phyloP scores from a whole-genome alignment of 2,329 filamentous ascomycete genomes.

The Incumbomyces lentus region DNA sequence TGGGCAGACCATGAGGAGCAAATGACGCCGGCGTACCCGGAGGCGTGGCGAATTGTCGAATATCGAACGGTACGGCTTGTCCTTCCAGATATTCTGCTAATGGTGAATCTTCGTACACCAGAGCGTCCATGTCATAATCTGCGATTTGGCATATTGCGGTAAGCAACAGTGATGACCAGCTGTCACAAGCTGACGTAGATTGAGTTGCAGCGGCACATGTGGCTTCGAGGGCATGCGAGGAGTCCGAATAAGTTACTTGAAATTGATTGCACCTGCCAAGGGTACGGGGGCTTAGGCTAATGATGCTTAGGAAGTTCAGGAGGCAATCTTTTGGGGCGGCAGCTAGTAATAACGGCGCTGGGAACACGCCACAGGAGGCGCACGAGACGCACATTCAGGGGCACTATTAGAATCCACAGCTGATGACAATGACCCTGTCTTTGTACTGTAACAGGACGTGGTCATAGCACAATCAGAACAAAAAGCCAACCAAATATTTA shows the following conservation, averaged over 20 bases:
- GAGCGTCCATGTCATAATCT: constrained; percentile 62
- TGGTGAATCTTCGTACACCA: constrained; percentile 78
- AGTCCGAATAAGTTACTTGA: too few relatives aligned
- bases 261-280: neutral
- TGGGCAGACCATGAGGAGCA: constrained; percentile 34
- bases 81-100: constrained; percentile 85
- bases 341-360: too few relatives aligned
- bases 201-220: neutral
- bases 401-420: too few relatives aligned
- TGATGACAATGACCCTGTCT: too few relatives aligned
- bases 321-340: too few relatives aligned
- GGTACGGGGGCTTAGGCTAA: too few relatives aligned
- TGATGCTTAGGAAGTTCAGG: too few relatives aligned
- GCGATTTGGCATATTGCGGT: neutral
- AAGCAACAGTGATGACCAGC: neutral
- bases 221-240: neutral
- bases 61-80: constrained; percentile 41
- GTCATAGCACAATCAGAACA: too few relatives aligned
- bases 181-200: neutral
- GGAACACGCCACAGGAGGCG: too few relatives aligned
- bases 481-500: too few relatives aligned
- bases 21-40: constrained; percentile 20
- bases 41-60: constrained; percentile 28
- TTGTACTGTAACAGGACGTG: too few relatives aligned
- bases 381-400: too few relatives aligned